Conservation (phyloP, 306 rosid species). For the Acacia melanoxylon region DNA sequence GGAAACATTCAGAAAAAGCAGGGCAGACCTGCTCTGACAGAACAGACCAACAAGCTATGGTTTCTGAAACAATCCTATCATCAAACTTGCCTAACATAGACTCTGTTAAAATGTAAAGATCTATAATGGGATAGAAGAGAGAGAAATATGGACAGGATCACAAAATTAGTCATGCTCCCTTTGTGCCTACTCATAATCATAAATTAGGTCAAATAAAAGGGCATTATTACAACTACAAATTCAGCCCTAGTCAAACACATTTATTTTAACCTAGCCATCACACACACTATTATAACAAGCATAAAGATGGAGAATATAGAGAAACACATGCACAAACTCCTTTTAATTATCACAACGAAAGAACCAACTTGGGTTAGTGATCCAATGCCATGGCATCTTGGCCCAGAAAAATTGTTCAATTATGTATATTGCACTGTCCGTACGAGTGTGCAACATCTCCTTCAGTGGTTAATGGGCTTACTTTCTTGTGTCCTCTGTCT, state of each 20-base stretch:
- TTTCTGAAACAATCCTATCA: not conserved
- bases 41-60: not conserved
- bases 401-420: constrained; percentile 6
- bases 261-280: not conserved
- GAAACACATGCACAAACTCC: not conserved
- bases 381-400: not conserved
- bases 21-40: not conserved
- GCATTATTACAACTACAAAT: not conserved
- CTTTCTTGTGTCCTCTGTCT: not conserved
- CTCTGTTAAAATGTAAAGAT: not conserved
- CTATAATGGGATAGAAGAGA: not conserved
- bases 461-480: not conserved
- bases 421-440: not conserved
- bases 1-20: not conserved
- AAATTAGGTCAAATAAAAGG: not conserved
- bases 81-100: not conserved
- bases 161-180: not conserved
- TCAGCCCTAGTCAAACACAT: not conserved
- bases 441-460: not conserved
- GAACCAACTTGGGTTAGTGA: not conserved
- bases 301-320: not conserved
- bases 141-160: not conserved
- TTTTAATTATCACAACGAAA: not conserved
- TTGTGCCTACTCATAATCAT: not conserved
- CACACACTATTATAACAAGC: not conserved